These are phyloP conservation scores for Xylaria telfairii DNA, from an alignment of 495 filamentous ascomycete species.

Conservation along the genomic window DNA sequence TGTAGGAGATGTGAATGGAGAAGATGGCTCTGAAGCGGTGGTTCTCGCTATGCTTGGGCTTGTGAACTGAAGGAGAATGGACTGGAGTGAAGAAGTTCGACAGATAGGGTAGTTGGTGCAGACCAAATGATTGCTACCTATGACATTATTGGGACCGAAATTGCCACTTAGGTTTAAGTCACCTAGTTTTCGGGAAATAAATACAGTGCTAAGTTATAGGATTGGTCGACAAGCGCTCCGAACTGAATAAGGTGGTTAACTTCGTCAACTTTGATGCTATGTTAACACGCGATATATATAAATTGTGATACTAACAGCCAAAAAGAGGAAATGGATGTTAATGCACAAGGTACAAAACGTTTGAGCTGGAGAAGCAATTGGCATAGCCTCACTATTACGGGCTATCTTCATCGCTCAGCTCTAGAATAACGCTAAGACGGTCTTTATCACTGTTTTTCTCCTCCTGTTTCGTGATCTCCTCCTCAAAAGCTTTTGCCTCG, in stretches of 20 bases:
- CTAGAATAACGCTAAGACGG: neutral
- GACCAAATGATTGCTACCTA: neutral
- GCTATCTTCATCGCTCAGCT: neutral
- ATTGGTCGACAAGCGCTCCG: neutral
- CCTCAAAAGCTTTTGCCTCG: neutral
- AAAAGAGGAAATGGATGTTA: neutral
- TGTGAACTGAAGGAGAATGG: constrained; percentile 24
- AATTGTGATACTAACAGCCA: too few species aligned
- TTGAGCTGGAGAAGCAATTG: too few species aligned
- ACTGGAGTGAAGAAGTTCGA: neutral
- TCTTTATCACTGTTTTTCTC: neutral
- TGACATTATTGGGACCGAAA: neutral
- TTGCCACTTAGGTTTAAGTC: too few species aligned
- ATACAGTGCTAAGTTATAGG: too few species aligned
- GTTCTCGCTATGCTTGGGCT: constrained; percentile 50
- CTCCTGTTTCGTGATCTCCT: neutral
- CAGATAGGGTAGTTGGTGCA: neutral
- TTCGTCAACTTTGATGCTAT: too few species aligned
- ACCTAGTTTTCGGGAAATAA: neutral
- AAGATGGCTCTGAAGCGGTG: constrained; percentile 43
- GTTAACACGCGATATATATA: too few species aligned
- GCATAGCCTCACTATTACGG: neutral
- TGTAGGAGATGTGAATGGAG: constrained; percentile 55
- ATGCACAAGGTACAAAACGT: too few species aligned
- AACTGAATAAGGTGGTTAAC: neutral